These are phyloP conservation scores for Arabidopsis lyrata DNA, from an alignment of 441 rosid species.

Conservation along the genomic window DNA sequence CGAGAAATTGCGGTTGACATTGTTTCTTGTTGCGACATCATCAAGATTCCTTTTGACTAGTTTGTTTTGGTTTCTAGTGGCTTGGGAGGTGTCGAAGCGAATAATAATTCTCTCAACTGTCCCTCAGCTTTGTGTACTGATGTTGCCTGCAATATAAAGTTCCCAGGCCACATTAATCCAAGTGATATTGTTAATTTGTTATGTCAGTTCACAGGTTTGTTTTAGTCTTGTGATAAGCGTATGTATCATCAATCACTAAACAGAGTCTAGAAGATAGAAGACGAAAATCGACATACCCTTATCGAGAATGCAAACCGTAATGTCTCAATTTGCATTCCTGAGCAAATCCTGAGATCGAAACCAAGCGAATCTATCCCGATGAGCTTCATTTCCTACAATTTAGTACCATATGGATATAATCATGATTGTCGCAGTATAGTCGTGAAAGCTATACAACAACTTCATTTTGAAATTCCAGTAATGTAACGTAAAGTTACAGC, in stretches of 20 bases:
- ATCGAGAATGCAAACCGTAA: slow-evolving; percentile 73
- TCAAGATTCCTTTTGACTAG: slow-evolving; percentile 57
- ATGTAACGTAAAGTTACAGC: neutral
- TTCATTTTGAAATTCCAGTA: neutral
- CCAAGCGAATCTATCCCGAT: slow-evolving; percentile 82
- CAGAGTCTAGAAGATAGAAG: neutral
- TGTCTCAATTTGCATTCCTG: slow-evolving; percentile 74
- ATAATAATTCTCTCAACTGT: slow-evolving; percentile 74
- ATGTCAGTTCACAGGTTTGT: neutral
- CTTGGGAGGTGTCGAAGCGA: slow-evolving; percentile 52
- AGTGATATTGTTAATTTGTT: neutral
- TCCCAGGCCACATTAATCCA: neutral
- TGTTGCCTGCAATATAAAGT: slow-evolving; percentile 66
- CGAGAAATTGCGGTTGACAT: neutral
- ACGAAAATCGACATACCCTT: slow-evolving; percentile 55
- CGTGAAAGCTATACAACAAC: slow-evolving; percentile 8
- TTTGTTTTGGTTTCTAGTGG: slow-evolving; percentile 52
- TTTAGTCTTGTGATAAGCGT: slow-evolving; percentile 1
- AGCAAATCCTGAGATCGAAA: slow-evolving; percentile 82
- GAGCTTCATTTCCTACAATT: slow-evolving; percentile 68
- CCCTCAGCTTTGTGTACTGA: slow-evolving; percentile 79
- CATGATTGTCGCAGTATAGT: neutral
- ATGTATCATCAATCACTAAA: neutral
- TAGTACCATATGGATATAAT: neutral
- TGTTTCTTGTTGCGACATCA: slow-evolving; percentile 8